phyloP scores from a whole-genome alignment of 2,329 filamentous ascomycete genomes.

The Moelleriella libera region DNA sequence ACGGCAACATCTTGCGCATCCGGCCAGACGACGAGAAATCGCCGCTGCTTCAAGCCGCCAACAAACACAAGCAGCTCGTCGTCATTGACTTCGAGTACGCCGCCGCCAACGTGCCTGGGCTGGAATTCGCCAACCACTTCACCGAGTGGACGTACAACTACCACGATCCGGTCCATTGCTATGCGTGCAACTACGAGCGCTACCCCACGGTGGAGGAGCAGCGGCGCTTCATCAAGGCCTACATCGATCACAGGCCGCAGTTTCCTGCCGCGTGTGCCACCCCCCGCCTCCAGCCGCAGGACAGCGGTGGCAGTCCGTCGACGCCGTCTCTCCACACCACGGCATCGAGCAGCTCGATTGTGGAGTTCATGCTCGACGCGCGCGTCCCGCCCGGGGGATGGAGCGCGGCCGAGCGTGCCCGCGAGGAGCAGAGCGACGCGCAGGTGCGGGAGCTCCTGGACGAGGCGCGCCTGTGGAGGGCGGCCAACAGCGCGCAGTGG shows the following conservation, averaged over 20 bases:
- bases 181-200: slow-evolving; percentile 49
- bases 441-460: slow-evolving; percentile 58
- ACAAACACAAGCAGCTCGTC: slow-evolving; percentile 88
- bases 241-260: slow-evolving; percentile 67
- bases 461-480: slow-evolving; percentile 73
- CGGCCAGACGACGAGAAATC: slow-evolving; percentile 58
- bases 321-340: slow-evolving; percentile 22
- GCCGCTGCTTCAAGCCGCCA: slow-evolving; percentile 74
- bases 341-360: slow-evolving; percentile 35
- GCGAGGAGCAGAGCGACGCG: slow-evolving; percentile 50
- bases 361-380: slow-evolving; percentile 74
- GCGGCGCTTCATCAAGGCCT: slow-evolving; percentile 69
- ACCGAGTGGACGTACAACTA: slow-evolving; percentile 99
- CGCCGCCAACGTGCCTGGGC: slow-evolving; percentile 69
- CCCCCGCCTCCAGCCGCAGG: slow-evolving; percentile 30
- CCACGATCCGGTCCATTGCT: slow-evolving; percentile 53
- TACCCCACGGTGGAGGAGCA: slow-evolving; percentile 79
- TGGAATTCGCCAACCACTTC: slow-evolving; percentile 97
- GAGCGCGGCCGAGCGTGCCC: slow-evolving; percentile 37
- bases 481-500: slow-evolving; percentile 83
- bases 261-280: slow-evolving; percentile 40
- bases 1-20: slow-evolving; percentile 84
- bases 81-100: slow-evolving; percentile 99
- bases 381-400: slow-evolving; percentile 40
- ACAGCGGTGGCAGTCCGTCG: slow-evolving; percentile 19